These are phyloP conservation scores for Nematocida sp. DNA, from an alignment of 371 early-diverging fungal genomes.

Conservation along the genomic window DNA sequence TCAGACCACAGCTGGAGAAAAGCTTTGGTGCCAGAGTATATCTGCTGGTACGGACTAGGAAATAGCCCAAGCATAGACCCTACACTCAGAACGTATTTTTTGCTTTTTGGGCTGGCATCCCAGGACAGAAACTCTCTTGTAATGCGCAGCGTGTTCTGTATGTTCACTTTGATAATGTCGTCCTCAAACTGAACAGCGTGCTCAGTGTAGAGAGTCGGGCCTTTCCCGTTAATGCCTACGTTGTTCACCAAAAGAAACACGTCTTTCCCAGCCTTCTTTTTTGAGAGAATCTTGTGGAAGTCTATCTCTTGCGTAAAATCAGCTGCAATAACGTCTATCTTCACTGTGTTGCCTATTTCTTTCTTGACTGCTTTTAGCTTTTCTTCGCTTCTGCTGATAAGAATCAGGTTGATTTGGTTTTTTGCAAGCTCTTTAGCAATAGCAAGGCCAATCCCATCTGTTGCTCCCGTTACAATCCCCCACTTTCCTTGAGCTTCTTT, in stretches of 20 bases:
- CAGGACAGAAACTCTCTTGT: slow-evolving; percentile 35
- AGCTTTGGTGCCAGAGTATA: slow-evolving; percentile 84
- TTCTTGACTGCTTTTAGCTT: slow-evolving; percentile 74
- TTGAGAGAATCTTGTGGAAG: slow-evolving; percentile 23
- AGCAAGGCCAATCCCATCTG: slow-evolving; percentile 90
- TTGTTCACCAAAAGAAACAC: slow-evolving; percentile 57
- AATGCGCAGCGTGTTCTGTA: slow-evolving; percentile 73
- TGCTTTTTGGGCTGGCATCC: slow-evolving; percentile 65
- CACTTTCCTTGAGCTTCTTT: slow-evolving; percentile 36
- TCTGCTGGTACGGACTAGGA: slow-evolving; percentile 76
- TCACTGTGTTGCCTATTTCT: slow-evolving; percentile 68
- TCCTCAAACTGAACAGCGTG: slow-evolving; percentile 60
- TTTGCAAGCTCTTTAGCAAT: slow-evolving; percentile 79
- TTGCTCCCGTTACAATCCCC: slow-evolving; percentile 79
- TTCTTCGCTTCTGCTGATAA: slow-evolving; percentile 75
- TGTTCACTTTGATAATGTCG: slow-evolving; percentile 73
- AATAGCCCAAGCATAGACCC: slow-evolving; percentile 81
- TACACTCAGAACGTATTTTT: slow-evolving; percentile 79
- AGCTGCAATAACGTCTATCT: slow-evolving; percentile 71
- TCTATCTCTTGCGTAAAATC: slow-evolving; percentile 69
- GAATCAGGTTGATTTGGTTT: slow-evolving; percentile 74
- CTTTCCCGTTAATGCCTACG: slow-evolving; percentile 56
- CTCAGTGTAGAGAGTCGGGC: slow-evolving; percentile 69
- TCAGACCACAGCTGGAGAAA: slow-evolving; percentile 80
- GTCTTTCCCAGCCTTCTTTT: slow-evolving; percentile 23